Base-by-base conservation (phyloP, 768 basidiomycete genomes). In the Kwoniella dendrophila region DNA sequence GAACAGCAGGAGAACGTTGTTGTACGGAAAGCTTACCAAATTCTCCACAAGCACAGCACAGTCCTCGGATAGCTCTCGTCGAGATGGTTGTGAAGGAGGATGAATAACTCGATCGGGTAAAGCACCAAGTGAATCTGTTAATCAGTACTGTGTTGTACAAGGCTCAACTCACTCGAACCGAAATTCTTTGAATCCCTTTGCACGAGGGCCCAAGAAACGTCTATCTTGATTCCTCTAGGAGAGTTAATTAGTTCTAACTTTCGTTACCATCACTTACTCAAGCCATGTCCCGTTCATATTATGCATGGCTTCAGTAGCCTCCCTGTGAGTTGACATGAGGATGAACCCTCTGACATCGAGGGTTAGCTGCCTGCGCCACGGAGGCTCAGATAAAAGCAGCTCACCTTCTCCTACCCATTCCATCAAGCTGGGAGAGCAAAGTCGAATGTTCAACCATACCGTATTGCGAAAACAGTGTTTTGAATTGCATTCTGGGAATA, bases 161-260 rank as follows among this genome's bases (percentile, higher is more conserved):
- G 0, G 11, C 45, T 48, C n/a, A 62, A 54, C 69, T 59, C 32
- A 70, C 67, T 51, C 4, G 59, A 5, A n/a, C 51, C 51, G 36
- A 65, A 62, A 29, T 67, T 55, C 34, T 61, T 69, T 4, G 67
- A 47, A 44, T 71, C 67, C 26, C 69, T 51, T 56, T 75, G 74
- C 12, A 68, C 64, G 32, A 75, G 51, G 2, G 74, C 69, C 74
- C 74, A 75, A 8, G 74, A 73, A 12, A 75, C 59, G 33, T 75
- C 74, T 10, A 75, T 66, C 41, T 55, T 56, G 55, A 47, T 62
- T 18, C 72, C 72, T 18, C 74, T 75, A 24, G 18, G 24, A 58
- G 56, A 55, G 44, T 40, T 26, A 24, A 29, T 29, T 2, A 22
- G 18, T 1, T 12, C n/a, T 40, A 29, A 33, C 29, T 50, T 47